phyloP scores from a whole-genome alignment of 257 asterid genomes.

The Solanum medicagineum region DNA sequence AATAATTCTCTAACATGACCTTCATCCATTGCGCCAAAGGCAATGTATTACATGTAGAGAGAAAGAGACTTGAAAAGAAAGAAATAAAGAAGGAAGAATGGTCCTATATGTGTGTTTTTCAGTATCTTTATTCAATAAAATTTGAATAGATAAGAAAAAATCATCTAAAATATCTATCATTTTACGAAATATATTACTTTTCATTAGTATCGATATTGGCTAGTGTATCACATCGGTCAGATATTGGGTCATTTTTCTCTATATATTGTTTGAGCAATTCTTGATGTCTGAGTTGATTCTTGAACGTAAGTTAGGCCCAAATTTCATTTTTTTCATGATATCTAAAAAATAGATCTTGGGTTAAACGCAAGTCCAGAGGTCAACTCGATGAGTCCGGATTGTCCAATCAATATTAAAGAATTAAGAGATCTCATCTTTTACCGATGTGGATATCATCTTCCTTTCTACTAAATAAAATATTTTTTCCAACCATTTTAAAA shows the following conservation, averaged over 20 bases:
- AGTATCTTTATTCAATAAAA: no score
- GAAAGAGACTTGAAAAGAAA: no score
- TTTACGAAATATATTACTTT: not conserved
- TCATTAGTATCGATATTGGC: not conserved
- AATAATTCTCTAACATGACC: not conserved
- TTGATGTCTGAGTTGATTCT: not conserved
- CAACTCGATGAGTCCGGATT: not conserved
- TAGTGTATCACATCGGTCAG: not conserved
- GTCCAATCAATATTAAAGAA: not conserved
- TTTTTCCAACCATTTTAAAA: no score
- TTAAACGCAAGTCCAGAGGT: not conserved
- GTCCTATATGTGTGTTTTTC: no score
- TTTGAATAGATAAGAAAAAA: no score
- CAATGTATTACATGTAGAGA: no score
- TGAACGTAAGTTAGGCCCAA: not conserved
- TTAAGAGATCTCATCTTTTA: not conserved
- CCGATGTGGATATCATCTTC: not conserved
- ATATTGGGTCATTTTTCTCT: not conserved
- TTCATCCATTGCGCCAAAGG: not conserved
- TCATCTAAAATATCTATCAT: not conserved
- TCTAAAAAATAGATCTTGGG: not conserved
- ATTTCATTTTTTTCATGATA: not conserved
- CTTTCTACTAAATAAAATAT: no score
- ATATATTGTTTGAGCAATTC: not conserved
- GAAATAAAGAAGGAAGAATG: no score